Base-by-base conservation (phyloP, 2,329 filamentous ascomycete genomes). In the Arthrobotrys pseudoclavata region DNA sequence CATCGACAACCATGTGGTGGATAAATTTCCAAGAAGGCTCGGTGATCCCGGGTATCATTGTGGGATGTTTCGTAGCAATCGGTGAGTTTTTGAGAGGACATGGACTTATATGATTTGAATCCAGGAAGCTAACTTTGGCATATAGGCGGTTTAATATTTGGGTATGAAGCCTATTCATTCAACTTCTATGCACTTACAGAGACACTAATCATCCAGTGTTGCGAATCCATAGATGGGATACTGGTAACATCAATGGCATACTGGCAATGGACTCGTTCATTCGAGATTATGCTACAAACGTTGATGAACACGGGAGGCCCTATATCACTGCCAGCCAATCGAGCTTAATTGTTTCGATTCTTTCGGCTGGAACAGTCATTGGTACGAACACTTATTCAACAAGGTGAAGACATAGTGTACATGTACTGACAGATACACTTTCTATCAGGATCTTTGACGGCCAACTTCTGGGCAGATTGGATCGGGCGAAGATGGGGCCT, bases 321-420 rank as follows among this genome's bases (percentile, higher is more conserved):
- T 77, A 68, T 20, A 77, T 77, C 34, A 77, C 74, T n/a, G 20
- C 74, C 1, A 63, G 76, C 0, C 86, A 89, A 79, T 86, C 88
- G 52, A 91, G 90, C 0, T 85, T 89, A 47, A 89, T 92, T 75
- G 91, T 92, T 40, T 92, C 91, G 5, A 93, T 93, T 80, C 87
- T 94, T 18, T 93, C 91, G 0, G 90, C 90, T 31, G 91, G 91
- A 71, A 93, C 91, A 34, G 94, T 94, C 84, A 90, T 93, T 79
- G 92, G 92, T 47, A 88, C 91, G 13, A 86, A 94, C 20, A 83
- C 82, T 9, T 12, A 13, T 89, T 66, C 81, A 92, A 47, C 89
- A 88, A 93, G 81, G 84, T 83, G 69, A 86, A 92, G 47, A 91
- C 91, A 78, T 37, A 34, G n/a, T 6, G 12, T 34, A 34, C 90